These are phyloP conservation scores for Phialophora tarda DNA, from an alignment of 2,329 filamentous ascomycete genomes.

Conservation along the genomic window DNA sequence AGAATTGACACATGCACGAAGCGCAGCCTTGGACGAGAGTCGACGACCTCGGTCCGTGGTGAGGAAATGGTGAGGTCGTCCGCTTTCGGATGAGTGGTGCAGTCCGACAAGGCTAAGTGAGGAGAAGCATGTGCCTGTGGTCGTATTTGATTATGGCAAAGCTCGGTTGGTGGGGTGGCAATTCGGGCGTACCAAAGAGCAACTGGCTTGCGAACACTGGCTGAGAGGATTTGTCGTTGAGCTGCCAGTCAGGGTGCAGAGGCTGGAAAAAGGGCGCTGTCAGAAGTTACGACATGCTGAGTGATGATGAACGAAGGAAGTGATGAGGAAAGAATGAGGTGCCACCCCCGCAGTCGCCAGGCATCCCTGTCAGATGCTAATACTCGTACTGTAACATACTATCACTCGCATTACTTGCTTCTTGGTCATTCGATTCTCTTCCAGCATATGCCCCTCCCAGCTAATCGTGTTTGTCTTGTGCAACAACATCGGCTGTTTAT, in stretches of 20 bases:
- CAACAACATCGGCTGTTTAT: background rate
- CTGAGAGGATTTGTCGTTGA: background rate
- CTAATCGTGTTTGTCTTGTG: background rate
- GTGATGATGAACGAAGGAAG: slow-evolving; percentile 10
- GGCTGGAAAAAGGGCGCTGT: background rate
- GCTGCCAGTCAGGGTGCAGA: background rate
- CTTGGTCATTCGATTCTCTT: background rate
- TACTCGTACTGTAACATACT: background rate
- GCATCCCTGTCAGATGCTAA: background rate
- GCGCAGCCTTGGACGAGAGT: slow-evolving; percentile 12
- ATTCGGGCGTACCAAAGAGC: background rate
- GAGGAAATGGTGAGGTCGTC: slow-evolving; percentile 3
- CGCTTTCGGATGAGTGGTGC: slow-evolving; percentile 3
- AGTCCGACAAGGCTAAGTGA: slow-evolving; percentile 9
- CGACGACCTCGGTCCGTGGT: slow-evolving; percentile 19
- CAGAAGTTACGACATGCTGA: slow-evolving; percentile 11
- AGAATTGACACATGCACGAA: slow-evolving; percentile 25
- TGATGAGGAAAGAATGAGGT: slow-evolving; percentile 2
- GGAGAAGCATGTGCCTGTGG: slow-evolving; percentile 20
- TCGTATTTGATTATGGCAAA: background rate
- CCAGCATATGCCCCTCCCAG: background rate
- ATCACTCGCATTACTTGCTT: background rate
- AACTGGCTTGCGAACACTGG: background rate
- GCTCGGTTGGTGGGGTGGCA: slow-evolving; percentile 9
- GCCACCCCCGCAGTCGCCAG: slow-evolving; percentile 1